Evolutionary conservation across 805 yeast species (phyloP).

Genomic region (Candida quercuum): DNA sequence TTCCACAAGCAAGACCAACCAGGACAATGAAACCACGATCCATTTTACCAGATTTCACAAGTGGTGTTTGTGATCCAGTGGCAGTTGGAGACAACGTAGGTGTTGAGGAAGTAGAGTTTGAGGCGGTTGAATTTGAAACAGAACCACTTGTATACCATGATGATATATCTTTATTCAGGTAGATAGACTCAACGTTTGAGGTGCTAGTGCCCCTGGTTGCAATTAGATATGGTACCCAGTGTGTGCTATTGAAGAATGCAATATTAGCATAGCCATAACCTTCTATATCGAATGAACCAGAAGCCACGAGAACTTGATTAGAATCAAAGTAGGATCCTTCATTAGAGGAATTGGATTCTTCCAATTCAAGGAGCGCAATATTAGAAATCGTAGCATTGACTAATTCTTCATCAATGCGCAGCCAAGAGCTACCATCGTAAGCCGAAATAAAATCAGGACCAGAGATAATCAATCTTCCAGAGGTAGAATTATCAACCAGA

Average conservation of each 20-base stretch:
- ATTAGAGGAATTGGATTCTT: conserved; percentile 25
- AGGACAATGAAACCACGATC: conserved; percentile 62
- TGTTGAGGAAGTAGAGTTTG: conserved; percentile 15
- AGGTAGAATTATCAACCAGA: conserved; percentile 39
- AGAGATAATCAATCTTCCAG: conserved; percentile 36
- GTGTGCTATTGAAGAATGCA: conserved; percentile 59
- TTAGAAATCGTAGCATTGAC: conserved; percentile 38
- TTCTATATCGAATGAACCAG: conserved; percentile 49
- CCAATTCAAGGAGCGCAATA: conserved; percentile 35
- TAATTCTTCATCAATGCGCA: conserved; percentile 32
- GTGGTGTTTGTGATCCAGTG: conserved; percentile 12
- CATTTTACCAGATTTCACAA: conserved; percentile 22
- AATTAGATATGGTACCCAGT: conserved; percentile 63
- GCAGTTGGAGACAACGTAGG: conserved; percentile 14
- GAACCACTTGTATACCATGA: conserved; percentile 25
- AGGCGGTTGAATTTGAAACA: conserved; percentile 11
- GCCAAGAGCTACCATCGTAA: conserved; percentile 46
- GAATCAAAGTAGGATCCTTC: conserved; percentile 34
- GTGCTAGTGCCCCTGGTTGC: conserved; percentile 27
- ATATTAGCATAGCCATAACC: conserved; percentile 52
- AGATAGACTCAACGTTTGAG: conserved; percentile 24
- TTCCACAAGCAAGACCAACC: conserved; percentile 60
- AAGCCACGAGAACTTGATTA: conserved; percentile 44
- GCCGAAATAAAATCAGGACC: conserved; percentile 34
- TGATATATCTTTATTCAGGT: conserved; percentile 34